These are phyloP conservation scores for Dothiorella sarmentorum DNA, from an alignment of 2,329 filamentous ascomycete genomes.

Conservation along the genomic window DNA sequence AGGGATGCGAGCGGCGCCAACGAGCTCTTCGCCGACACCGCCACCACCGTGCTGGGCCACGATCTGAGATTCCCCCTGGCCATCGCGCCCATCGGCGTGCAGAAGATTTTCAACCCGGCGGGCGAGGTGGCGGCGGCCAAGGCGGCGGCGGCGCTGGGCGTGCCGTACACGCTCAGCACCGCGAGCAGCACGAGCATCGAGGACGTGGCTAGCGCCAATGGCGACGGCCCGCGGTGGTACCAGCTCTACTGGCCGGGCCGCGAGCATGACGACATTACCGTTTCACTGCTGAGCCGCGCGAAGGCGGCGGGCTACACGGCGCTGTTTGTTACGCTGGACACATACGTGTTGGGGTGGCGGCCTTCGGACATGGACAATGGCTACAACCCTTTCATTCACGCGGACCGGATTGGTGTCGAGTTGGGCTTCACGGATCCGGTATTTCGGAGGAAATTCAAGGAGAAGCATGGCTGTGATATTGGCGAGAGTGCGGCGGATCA, in stretches of 20 bases:
- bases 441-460: constrained; percentile 34
- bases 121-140: constrained; percentile 61
- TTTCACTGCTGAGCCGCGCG: constrained; percentile 60
- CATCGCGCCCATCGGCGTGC: constrained; percentile 67
- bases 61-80: background rate
- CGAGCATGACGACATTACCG: constrained; percentile 60
- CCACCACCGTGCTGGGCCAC: constrained; percentile 32
- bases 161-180: constrained; percentile 67
- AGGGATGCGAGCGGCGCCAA: background rate
- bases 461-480: constrained; percentile 30
- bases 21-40: background rate
- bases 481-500: constrained; percentile 34
- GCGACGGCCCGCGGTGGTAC: constrained; percentile 62
- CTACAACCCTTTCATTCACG: constrained; percentile 53
- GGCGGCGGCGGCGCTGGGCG: constrained; percentile 57
- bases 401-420: constrained; percentile 37
- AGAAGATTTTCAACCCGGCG: constrained; percentile 63
- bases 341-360: constrained; percentile 65
- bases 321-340: constrained; percentile 71
- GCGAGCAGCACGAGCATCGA: constrained; percentile 63
- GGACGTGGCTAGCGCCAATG: constrained; percentile 59
- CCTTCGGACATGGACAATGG: constrained; percentile 63
- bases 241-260: constrained; percentile 74
- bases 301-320: constrained; percentile 60
- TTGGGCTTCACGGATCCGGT: constrained; percentile 37